A percentile compares a stretch with the other conserved stretches of the same genome.
Evolutionary conservation across 306 rosid species (phyloP).

Genomic region (Prunus armeniaca): DNA sequence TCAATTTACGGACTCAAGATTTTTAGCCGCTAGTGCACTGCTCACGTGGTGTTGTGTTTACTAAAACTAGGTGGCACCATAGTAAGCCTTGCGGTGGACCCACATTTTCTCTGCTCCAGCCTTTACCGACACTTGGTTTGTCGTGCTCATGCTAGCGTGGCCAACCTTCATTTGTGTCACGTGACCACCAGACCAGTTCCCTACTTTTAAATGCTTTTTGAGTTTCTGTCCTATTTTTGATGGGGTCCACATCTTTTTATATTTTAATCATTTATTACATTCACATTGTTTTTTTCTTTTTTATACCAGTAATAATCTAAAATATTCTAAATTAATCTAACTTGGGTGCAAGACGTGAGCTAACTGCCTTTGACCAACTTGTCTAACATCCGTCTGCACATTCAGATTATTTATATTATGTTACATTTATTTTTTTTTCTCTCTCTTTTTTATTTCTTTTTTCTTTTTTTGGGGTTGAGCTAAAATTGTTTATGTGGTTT

Average conservation of each 20-base stretch:
- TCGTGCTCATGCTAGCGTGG: slow-evolving; percentile 41
- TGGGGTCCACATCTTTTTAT: slow-evolving; percentile 16
- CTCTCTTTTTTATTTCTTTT: no score
- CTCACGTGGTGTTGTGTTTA: slow-evolving; percentile 49
- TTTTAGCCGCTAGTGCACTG: slow-evolving; percentile 1
- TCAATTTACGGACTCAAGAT: slow-evolving; percentile 4
- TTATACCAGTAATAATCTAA: not conserved
- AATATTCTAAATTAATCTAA: not conserved
- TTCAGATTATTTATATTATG: not conserved
- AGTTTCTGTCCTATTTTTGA: slow-evolving; percentile 15
- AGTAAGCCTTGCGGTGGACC: slow-evolving; percentile 17
- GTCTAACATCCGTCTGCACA: fast-evolving
- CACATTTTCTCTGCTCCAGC: slow-evolving; percentile 21
- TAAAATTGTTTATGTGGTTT: not conserved
- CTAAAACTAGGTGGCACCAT: slow-evolving; percentile 3
- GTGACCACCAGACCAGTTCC: slow-evolving; percentile 15
- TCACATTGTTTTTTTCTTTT: not conserved
- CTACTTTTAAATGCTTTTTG: not conserved
- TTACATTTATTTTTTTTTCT: not conserved
- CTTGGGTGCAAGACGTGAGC: no score
- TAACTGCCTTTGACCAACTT: fast-evolving
- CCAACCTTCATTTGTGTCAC: slow-evolving; percentile 34
- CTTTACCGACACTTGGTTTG: slow-evolving; percentile 59
- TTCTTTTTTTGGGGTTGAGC: not conserved
- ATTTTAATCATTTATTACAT: not conserved